Base-by-base conservation (phyloP, 768 basidiomycete genomes). In the Phlebiopsis flavidoalba region DNA sequence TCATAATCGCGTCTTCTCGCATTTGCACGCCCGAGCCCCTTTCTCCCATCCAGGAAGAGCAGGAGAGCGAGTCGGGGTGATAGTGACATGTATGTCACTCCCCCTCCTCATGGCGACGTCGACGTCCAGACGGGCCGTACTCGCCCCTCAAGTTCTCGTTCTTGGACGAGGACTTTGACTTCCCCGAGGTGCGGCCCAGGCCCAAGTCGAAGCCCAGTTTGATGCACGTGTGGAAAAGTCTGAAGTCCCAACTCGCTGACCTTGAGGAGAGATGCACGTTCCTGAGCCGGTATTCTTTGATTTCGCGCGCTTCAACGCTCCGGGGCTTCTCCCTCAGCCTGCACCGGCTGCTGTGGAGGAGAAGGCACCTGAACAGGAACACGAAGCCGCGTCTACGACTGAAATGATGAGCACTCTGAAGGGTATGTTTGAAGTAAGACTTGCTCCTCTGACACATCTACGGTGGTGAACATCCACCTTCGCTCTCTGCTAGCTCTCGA, bases 401-500 rank as follows among this genome's bases (percentile, higher is more conserved):
- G 48, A 19, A 12, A 55, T 55, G 22, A 52, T 60, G 8, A 48
- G 11, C 26, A 55, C 11, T 21, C 24, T 64, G 10, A 64, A 61
- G 60, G 52, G 24, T 11, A 53, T 64, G 52, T 17, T 60, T 11
- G 22, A 46, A 53, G 63, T 64, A 60, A 56, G 63, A 50, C n/a
- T 21, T 3, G 11, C 26, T 7, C 31, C 19, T 19, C 22, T 24
- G 11, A 26, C 6, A 51, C 15, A 4, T 21, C 21, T 37, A n/a
- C 33, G 33, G 21, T 33, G 50, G 14, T 64, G 31, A 50, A 54
- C 22, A 40, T 8, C 53, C 55, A 15, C 1, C 19, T 31, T 31
- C 11, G 40, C 40, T 3, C 40, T 17, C 21, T 40, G 7, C 19
- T 37, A 66, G 69, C 61, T n/a, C 58, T 66, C 17, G 64, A 67